Conservation (phyloP, 208 protist species). For the Wallacemonas sp. region DNA sequence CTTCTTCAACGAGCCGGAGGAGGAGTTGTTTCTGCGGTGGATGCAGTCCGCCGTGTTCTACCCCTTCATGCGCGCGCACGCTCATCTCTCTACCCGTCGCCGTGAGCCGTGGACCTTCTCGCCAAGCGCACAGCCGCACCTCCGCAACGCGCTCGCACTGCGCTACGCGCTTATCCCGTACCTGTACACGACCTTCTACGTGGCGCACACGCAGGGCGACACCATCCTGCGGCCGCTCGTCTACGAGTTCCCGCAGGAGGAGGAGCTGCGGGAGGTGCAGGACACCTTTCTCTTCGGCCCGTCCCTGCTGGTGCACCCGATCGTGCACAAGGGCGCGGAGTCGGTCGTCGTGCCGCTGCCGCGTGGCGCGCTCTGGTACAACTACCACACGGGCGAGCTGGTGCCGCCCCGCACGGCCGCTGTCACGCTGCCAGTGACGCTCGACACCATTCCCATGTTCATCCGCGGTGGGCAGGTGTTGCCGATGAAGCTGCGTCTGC, state of each 20-base stretch:
- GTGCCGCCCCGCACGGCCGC: background rate
- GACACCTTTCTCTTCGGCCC: slow-evolving; percentile 91
- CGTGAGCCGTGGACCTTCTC: slow-evolving; percentile 98
- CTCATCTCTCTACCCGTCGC: slow-evolving; percentile 96
- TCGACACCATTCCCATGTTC: slow-evolving; percentile 93
- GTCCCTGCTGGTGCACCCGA: slow-evolving; percentile 89
- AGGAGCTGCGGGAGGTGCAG: slow-evolving; percentile 83
- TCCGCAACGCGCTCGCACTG: slow-evolving; percentile 76
- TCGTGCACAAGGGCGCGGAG: slow-evolving; percentile 53
- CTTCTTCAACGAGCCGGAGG: slow-evolving; percentile 97
- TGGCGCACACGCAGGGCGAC: slow-evolving; percentile 73
- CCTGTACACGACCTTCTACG: slow-evolving; percentile 96
- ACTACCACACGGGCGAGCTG: slow-evolving; percentile 51
- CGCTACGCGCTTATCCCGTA: slow-evolving; percentile 96
- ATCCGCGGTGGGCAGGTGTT: slow-evolving; percentile 93
- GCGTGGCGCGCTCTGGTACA: slow-evolving; percentile 67
- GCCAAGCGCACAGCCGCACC: slow-evolving; percentile 42
- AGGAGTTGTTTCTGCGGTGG: slow-evolving; percentile 97
- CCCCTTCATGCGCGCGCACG: slow-evolving; percentile 98
- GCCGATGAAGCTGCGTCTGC: slow-evolving; percentile 87
- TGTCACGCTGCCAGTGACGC: slow-evolving; percentile 54
- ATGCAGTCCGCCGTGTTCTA: slow-evolving; percentile 96
- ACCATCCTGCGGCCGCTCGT: slow-evolving; percentile 95
- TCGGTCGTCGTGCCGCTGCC: slow-evolving; percentile 82
- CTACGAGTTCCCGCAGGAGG: slow-evolving; percentile 93